These are phyloP conservation scores for Albugo candida DNA, from an alignment of 352 stramenopile genomes.

Conservation along the genomic window DNA sequence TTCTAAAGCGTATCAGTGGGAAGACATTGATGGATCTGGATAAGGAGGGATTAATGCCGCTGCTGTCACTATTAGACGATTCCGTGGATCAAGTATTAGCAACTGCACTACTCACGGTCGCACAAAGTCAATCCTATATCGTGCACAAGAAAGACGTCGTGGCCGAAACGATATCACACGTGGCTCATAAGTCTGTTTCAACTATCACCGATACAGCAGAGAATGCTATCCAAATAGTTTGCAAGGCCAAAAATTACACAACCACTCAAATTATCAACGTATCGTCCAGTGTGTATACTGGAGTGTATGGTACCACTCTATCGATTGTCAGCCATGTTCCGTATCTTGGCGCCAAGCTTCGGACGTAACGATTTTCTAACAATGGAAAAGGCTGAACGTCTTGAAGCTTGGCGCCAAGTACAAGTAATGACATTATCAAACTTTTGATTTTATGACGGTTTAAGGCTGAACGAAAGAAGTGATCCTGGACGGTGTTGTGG, in stretches of 20 bases:
- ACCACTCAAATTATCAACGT: constrained; percentile 12
- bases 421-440: too few relatives aligned
- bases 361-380: constrained; percentile 3
- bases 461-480: too few relatives aligned
- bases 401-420: too few relatives aligned
- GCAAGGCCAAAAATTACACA: constrained; percentile 32
- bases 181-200: too few relatives aligned
- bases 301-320: constrained; percentile 24
- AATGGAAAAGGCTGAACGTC: too few relatives aligned
- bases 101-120: constrained; percentile 25
- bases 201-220: too few relatives aligned
- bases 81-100: constrained; percentile 40
- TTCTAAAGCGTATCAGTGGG: constrained; percentile 35
- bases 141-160: constrained; percentile 42
- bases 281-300: constrained; percentile 42
- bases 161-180: too few relatives aligned
- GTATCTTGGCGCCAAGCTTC: constrained; percentile 40
- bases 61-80: constrained; percentile 33
- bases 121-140: constrained; percentile 35
- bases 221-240: too few relatives aligned
- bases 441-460: too few relatives aligned
- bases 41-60: constrained; percentile 19
- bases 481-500: too few relatives aligned
- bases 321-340: constrained; percentile 37
- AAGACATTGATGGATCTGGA: constrained; percentile 42